Evolutionary conservation across 225 moss, liverwort and hornwort genomes (phyloP), one percentile per base, ranked within the genome.

Genomic region (Sphagnum contortum): DNA sequence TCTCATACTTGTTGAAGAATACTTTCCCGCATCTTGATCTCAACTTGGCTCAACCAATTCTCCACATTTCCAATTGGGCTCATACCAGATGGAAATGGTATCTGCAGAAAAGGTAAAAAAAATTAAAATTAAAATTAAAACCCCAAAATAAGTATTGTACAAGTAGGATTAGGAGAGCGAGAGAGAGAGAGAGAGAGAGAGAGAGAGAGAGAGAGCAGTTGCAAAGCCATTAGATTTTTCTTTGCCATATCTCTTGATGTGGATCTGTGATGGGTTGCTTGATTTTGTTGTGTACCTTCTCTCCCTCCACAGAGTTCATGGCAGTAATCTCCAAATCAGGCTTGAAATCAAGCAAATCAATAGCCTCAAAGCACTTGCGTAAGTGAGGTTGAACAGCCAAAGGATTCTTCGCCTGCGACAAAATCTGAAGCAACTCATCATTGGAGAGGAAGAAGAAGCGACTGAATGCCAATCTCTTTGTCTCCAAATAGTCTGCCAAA

Each of bases 381-480:
- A 94, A 64, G 72, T 94, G 94, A 55, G 90, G 94, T 68, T 94
- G 94, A 9, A 91, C 88, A 45, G 88, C 88, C 58, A 94, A 60
- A 57, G 91, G 94, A 50, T 94, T 94, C 65, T 91, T 94, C 7
- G 87, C 94, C 85, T 94, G 94, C 12, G 94, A 94, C 29, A 94
- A 74, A 45, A 94, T 94, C 74, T 94, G 94, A 12, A 94, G 81
- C 3, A 94, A 66, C 64, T 91, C 91, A 62, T 94, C 91, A 69
- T 94, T 94, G 49, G 91, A 94, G 9, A 91, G 78, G 67, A 94
- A 91, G 62, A 91, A 91, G 48, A 94, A 89, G 0, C 94, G 83
- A 76, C 91, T 94, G 72, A 94, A 94, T 5, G 94, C 87, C 58
- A 94, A 70, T 60, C 93, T 79, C 48, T 94, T 94, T 0, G 88